A percentile compares a stretch with the other conserved stretches of the same genome.
phyloP scores from a whole-genome alignment of 257 asterid species.

The Salvia rosmarinus region DNA sequence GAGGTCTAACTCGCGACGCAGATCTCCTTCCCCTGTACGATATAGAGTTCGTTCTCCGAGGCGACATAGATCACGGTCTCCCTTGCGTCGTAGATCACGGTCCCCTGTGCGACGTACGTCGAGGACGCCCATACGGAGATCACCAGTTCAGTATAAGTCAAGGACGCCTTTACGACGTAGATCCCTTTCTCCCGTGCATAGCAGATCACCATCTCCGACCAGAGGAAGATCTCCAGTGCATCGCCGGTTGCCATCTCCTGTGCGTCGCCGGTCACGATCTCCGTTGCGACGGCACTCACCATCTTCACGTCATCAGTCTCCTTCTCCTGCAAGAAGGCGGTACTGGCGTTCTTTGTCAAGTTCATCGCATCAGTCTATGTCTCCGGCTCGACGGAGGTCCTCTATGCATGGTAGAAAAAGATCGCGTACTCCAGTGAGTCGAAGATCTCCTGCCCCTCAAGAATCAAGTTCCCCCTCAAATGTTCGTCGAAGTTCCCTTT shows the following conservation, averaged over 20 bases:
- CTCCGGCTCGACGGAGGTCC: constrained; percentile 59
- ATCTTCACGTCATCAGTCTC: constrained; percentile 41
- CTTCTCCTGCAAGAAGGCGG: constrained; percentile 50
- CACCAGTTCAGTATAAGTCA: constrained; percentile 44
- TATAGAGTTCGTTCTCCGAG: constrained; percentile 62
- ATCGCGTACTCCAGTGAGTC: constrained; percentile 52
- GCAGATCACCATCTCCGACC: constrained; percentile 51
- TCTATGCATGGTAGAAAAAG: constrained; percentile 46
- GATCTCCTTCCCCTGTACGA: constrained; percentile 71
- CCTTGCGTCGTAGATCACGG: constrained; percentile 45
- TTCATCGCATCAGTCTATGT: constrained; percentile 50
- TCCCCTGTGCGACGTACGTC: constrained; percentile 47
- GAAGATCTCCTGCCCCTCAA: constrained; percentile 51
- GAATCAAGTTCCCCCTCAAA: constrained; percentile 64
- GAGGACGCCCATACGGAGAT: constrained; percentile 41
- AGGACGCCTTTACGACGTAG: constrained; percentile 42
- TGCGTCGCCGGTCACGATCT: constrained; percentile 43
- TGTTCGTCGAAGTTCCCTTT: constrained; percentile 45
- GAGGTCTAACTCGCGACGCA: constrained; percentile 48
- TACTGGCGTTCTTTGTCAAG: constrained; percentile 59
- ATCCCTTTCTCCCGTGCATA: constrained; percentile 42
- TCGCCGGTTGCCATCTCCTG: constrained; percentile 49
- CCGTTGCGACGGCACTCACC: constrained; percentile 52
- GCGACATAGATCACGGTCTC: constrained; percentile 63
- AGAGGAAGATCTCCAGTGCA: constrained; percentile 41